Base-by-base conservation (phyloP, 139 green algal species). In the Haematococcus lacustris region DNA sequence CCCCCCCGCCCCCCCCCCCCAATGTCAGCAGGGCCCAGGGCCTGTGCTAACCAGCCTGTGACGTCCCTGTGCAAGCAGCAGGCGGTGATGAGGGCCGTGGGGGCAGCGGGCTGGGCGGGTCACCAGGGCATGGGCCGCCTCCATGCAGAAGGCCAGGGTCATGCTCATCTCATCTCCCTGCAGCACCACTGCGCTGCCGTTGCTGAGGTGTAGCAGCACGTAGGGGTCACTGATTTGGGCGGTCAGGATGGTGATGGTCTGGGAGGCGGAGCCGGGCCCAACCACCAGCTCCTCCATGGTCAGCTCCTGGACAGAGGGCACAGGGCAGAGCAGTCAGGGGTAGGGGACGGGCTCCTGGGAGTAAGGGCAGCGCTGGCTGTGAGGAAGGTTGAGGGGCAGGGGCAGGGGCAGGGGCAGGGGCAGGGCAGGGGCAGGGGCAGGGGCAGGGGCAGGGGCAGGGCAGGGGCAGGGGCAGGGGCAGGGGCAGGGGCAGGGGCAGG, bases 141-240 rank as follows among this genome's bases (percentile, higher is more conserved):
- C 9, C 9, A 28, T 63, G 53, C 53, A 63, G 26, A 68, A 32
- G 30, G 13, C n/a, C 25, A 68, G 30, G 26, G 63, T 57, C 35
- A 57, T 17, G 50, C 43, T 47, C 26, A 68, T 39, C 32, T 68
- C 61, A 33, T 41, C 61, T 35, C 26, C 68, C 62, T 90, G 78
- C 53, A 91, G 70, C 2, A 80, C 51, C 2, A 75, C 82, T 0
- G 59, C 51, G 51, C 86, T n/a, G n/a, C 83, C n/a, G 28, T 87
- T 73, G 23, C 77, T 82, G n/a, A 96, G 73, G 23, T 75, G 74
- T 39, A 94, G 70, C 50, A 91, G 70, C 0, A 93, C 76, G 61
- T 87, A 90, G 1, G 85, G 85, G 59, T 93, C 85, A 0, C 33
- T 38, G 32, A 94, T 74, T 38, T 84, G 65, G 0, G 86, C 89